Conservation (phyloP, 345 rosid species). For the Salix koriyanagi region DNA sequence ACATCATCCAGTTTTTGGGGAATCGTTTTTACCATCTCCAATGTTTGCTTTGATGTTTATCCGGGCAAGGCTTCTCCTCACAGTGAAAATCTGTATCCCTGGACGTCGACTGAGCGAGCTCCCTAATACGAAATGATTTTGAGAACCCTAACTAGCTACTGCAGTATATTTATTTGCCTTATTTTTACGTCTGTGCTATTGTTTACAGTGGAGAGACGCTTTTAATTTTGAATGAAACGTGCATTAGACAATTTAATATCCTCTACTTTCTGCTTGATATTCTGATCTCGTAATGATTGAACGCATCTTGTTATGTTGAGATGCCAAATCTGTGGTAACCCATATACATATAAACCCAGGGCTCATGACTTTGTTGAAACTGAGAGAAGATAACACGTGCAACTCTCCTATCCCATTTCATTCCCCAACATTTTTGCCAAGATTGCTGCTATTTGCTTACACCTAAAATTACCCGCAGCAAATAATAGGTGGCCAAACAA, state of each 20-base stretch:
- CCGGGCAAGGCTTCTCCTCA: constrained; percentile 5
- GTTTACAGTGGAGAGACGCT: neutral
- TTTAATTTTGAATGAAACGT: constrained; percentile 7
- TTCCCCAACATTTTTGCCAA: no score
- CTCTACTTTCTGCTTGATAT: neutral
- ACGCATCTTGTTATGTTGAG: neutral
- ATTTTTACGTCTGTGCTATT: neutral
- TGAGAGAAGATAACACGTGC: no score
- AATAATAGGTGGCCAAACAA: no score
- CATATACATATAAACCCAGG: no score
- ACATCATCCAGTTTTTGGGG: neutral
- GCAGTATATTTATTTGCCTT: constrained; percentile 1
- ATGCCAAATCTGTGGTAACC: no score
- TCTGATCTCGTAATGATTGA: neutral
- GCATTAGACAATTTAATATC: neutral
- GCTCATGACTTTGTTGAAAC: no score
- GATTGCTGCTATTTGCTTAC: neutral
- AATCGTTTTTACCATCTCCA: neutral
- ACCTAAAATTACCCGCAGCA: neutral
- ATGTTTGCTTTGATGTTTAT: neutral
- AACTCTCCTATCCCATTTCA: no score
- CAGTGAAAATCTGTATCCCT: constrained; percentile 6
- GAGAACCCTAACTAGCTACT: constrained; percentile 1
- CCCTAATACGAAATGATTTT: neutral
- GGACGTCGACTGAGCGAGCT: neutral